Base-by-base conservation (phyloP, 2,329 filamentous ascomycete species). In the Fusarium luffae region DNA sequence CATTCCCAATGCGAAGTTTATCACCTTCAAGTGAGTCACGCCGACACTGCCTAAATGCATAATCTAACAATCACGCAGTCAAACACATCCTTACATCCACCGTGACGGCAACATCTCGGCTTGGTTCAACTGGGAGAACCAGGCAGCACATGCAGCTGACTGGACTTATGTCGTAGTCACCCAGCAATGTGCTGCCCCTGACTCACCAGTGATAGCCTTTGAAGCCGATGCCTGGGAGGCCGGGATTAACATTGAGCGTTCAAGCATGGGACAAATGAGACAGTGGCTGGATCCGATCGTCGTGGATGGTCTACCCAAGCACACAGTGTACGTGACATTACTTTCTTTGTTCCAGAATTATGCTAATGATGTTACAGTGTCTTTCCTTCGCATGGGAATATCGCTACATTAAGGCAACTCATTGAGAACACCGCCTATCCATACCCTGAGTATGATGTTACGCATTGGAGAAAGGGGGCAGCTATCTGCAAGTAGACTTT, bases 121-220 rank as follows among this genome's bases (percentile, higher is more conserved):
- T 1, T 69, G 67, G 56, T 69, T 69, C 25, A 23, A 66, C 7
- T 66, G 67, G 66, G 44, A 57, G 16, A 32, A 63, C 1, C 61
- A 69, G 14, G 49, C 49, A 16, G 50, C 67, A 1, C 56, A 69
- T 7, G 54, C 61, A 3, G 27, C 30, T 4, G 66, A 69, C 48
- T 69, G 56, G 66, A 54, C 61, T 3, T 69, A 69, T 18, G 61
- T 63, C 2, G 43, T 69, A 12, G 11, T 69, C 5, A 69, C 61
- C 2, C 16, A 58, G 18, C 7, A 10, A 21, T 58, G 52, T n/a
- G 30, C 57, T 4, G 4, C 11, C 16, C 4, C 16, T 1, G 3
- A 7, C 19, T 59, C 57, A 1, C 18, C 41, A 0, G 21, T 48
- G 2, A 12, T 59, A 11, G 32, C 34, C 1, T 59, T n/a, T 5